Evolutionary conservation across 2,329 filamentous ascomycete species (phyloP), one percentile per base, ranked within the genome.

Genomic region (Cadophora luteo-olivacea): DNA sequence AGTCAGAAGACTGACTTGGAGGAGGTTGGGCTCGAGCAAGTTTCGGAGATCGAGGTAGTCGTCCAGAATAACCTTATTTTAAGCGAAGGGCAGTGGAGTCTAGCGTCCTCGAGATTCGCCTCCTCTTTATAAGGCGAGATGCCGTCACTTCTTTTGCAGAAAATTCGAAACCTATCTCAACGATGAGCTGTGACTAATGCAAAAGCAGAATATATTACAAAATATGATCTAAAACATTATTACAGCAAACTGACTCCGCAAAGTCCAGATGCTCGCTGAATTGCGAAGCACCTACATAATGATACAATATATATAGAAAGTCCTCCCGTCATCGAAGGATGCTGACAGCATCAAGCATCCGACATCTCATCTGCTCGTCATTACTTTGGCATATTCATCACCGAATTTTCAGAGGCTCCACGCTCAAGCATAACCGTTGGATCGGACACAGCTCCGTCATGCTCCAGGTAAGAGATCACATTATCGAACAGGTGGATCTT

Each of bases 381-480:
- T 67, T 33, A 67, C 58, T 62, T 55, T 24, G 65, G 65, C 57
- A 67, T 61, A 9, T 33, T 8, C 9, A 8, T 67, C 24, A 62
- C 36, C 1, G 65, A 48, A 41, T 62, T 54, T 14, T 36, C 49
- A 49, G 49, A 61, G 9, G 57, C 3, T 24, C 58, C n/a, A 36
- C 54, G n/a, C 33, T 70, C 65, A 12, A 64, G 38, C 22, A 67
- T 41, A 1, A 61, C 4, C 16, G 60, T 66, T 1, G 68, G 68
- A 11, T 54, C 60, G 3, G 45, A 6, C 9, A 64, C 64, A 7
- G 68, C 68, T 19, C 48, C 38, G 3, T 61, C 68, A 41, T 69
- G 68, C 61, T 67, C 60, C 16, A 69, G 68, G 29, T 69, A 67
- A n/a, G 68, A 66, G 33, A 69, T 64, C n/a, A 69, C 68, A 4